Percentiles rank a stretch among this genome's conserved stretches.
Evolutionary conservation across 306 rosid genomes (phyloP).

Genomic region (Dryas alaskensis): DNA sequence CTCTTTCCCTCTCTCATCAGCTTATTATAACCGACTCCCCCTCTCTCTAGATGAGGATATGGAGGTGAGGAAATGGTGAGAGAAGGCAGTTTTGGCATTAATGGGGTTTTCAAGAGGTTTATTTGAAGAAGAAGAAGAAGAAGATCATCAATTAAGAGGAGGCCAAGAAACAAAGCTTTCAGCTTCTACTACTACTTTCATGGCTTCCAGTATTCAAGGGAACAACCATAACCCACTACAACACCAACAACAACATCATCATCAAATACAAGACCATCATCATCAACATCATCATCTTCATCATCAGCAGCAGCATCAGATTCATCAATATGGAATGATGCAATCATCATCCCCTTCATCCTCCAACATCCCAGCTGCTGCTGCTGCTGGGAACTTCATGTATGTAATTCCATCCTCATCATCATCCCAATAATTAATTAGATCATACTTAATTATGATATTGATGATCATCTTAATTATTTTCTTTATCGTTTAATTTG

Average conservation of each 20-base stretch:
- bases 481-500: background rate
- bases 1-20: background rate
- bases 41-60: slow-evolving; percentile 23
- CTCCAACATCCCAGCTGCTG: slow-evolving; percentile 35
- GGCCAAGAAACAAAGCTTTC: slow-evolving; percentile 30
- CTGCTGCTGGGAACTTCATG: slow-evolving; percentile 53
- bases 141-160: slow-evolving; percentile 11
- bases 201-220: slow-evolving; percentile 54
- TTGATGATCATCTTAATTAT: background rate
- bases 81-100: slow-evolving; percentile 50
- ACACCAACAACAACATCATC: slow-evolving; percentile 37
- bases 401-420: slow-evolving; percentile 26
- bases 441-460: no score
- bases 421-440: no score
- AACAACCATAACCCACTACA: slow-evolving; percentile 43
- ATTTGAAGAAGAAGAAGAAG: slow-evolving; percentile 23
- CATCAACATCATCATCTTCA: slow-evolving; percentile 22
- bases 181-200: slow-evolving; percentile 26
- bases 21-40: slow-evolving; percentile 50
- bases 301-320: slow-evolving; percentile 31
- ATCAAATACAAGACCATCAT: slow-evolving; percentile 34
- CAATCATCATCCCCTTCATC: slow-evolving; percentile 72
- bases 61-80: slow-evolving; percentile 19
- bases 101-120: slow-evolving; percentile 40
- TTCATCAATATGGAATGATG: slow-evolving; percentile 60